A percentile compares a stretch with the other conserved stretches of the same genome.
Evolutionary conservation across 1,139 yeast genomes (phyloP).

Genomic region (Yamadazyma sp.): DNA sequence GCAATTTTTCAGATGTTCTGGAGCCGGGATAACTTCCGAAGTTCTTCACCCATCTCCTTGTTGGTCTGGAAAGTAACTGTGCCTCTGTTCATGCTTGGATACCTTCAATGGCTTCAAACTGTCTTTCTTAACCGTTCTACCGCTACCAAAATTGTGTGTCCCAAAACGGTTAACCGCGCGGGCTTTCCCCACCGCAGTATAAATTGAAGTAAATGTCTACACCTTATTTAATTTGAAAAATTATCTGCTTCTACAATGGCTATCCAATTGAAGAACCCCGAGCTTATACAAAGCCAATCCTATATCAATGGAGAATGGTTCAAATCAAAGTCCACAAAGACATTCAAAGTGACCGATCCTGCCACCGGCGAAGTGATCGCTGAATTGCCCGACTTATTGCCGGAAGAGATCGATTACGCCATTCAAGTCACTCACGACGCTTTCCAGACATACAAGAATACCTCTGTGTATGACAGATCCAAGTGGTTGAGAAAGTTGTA

Average conservation of each 20-base stretch:
- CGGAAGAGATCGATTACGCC: slow-evolving; percentile 57
- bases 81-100: no score
- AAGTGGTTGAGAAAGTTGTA: slow-evolving; percentile 60
- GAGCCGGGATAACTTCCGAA: no score
- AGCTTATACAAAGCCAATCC: slow-evolving; percentile 57
- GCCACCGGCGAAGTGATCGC: slow-evolving; percentile 63
- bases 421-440: slow-evolving; percentile 62
- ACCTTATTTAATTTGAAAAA: no score
- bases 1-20: no score
- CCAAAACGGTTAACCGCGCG: slow-evolving; percentile 10
- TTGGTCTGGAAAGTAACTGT: no score
- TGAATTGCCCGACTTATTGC: slow-evolving; percentile 56
- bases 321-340: slow-evolving; percentile 45
- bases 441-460: slow-evolving; percentile 56
- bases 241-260: slow-evolving; percentile 4
- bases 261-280: slow-evolving; percentile 48
- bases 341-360: slow-evolving; percentile 74
- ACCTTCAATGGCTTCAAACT: no score
- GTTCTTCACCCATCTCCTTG: no score
- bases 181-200: slow-evolving; percentile 1
- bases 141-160: neutral
- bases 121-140: neutral
- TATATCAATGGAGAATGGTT: slow-evolving; percentile 75
- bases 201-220: neutral
- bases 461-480: slow-evolving; percentile 67